A percentile compares a stretch with the other conserved stretches of the same genome.
phyloP scores from a whole-genome alignment of 83 land plant genomes.

The Picea abies region DNA sequence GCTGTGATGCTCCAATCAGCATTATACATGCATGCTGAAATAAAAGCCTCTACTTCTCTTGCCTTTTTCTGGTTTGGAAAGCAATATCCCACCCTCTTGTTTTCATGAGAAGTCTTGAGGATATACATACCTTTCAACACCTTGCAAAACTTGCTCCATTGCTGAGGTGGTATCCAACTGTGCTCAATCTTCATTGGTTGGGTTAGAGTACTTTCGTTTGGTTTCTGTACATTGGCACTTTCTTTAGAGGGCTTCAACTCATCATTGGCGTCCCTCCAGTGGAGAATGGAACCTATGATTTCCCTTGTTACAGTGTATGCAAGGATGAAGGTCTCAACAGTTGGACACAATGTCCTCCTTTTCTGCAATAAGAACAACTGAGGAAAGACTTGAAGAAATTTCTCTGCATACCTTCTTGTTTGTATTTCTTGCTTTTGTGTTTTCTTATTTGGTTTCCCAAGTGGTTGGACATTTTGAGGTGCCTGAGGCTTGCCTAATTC shows the following conservation, averaged over 20 bases:
- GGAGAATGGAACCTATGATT: no score
- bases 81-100: background rate
- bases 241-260: no score
- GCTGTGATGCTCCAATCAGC: background rate
- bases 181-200: background rate
- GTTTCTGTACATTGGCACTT: background rate
- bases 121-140: background rate
- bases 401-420: no score
- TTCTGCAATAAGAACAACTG: no score
- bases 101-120: background rate
- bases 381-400: no score
- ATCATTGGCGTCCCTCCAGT: no score
- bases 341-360: no score
- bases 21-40: background rate
- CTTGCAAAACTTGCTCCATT: background rate
- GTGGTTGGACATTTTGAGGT: background rate
- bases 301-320: no score
- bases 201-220: background rate
- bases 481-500: background rate
- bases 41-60: background rate
- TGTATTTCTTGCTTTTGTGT: no score
- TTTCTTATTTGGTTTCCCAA: background rate
- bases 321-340: no score
- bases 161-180: background rate
- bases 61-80: background rate